Percentiles rank a stretch among this genome's conserved stretches.
Conservation (phyloP, 768 basidiomycete species). For the Multifurca ochricompacta region DNA sequence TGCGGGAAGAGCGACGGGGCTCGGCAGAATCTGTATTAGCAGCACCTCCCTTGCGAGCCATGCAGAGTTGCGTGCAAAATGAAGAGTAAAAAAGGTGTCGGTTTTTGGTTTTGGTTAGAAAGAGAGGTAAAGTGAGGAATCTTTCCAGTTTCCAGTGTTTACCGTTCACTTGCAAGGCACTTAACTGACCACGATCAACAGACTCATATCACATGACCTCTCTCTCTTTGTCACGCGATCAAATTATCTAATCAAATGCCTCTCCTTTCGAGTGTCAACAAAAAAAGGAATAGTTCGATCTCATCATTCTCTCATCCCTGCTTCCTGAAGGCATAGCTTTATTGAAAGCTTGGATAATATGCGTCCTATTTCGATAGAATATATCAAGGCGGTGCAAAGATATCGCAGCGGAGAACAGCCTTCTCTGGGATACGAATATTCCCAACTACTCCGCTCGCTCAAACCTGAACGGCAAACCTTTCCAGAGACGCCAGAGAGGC, state of each 20-base stretch:
- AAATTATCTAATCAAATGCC: no score
- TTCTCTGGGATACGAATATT: neutral
- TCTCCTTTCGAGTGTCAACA: no score
- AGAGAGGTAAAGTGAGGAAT: constrained; percentile 11
- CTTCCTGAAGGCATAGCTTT: no score
- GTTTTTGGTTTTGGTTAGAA: no score
- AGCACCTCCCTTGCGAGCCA: constrained; percentile 67
- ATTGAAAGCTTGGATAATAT: neutral
- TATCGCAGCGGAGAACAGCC: constrained; percentile 13
- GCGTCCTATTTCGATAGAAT: neutral
- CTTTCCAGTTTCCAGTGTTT: neutral
- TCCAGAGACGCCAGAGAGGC: no score
- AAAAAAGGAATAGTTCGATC: no score
- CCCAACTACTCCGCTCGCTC: no score
- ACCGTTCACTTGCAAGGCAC: no score
- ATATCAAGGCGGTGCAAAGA: constrained; percentile 6
- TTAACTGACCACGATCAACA: constrained; percentile 12
- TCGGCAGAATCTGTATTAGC: constrained; percentile 35
- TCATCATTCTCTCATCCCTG: neutral
- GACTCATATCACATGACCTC: constrained; percentile 8
- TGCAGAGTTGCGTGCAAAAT: constrained; percentile 26
- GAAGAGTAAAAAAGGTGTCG: constrained; percentile 14
- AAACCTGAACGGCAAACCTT: no score
- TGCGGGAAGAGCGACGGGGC: constrained; percentile 68
- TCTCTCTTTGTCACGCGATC: neutral